Base-by-base conservation (phyloP, 2,329 filamentous ascomycete species). In the Pseudogymnoascus sp. region DNA sequence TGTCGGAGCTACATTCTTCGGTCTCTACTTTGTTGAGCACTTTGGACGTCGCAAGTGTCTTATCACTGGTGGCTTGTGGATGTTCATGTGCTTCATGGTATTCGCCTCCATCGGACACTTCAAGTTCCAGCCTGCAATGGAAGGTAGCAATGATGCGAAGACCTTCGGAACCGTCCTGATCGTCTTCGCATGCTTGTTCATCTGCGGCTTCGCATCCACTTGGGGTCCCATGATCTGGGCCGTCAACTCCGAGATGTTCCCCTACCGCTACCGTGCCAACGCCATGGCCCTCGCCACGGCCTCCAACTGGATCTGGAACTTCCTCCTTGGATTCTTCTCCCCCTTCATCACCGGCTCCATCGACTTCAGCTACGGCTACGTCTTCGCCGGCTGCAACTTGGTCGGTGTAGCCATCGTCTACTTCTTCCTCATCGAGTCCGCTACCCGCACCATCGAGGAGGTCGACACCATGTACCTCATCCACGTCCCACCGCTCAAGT, bases 341-440 rank as follows among this genome's bases (percentile, higher is more conserved):
- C 87, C 89, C 0, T 92, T 91, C 74, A 92, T 92, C 70, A 88
- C 86, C 0, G 76, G 79, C 0, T 82, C 82, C 3, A 92, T 92
- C 61, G 82, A 87, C 67, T 92, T 87, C 73, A 80, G 80, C 1
- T 89, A 89, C 68, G 89, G 89, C 1, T 89, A 90, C 65, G 84
- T 92, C 31, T 92, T 92, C 72, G 88, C 87, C 0, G 86, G 79
- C 0, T 90, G 87, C 70, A 88, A 89, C 67, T 75, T 89, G 15
- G 77, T 82, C 0, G 87, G 82, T 0, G 82, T 84, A 0, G 65
- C 85, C 0, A 73, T 91, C 10, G 87, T 92, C 31, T 92, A 87
- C 77, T 89, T 92, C 75, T 91, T 91, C 72, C 82, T 92, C 58
- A 83, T 88, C 62, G 88, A 92, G 72, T 86, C 70, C 81, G 85